Evolutionary conservation across 2,329 filamentous ascomycete species (phyloP).

Genomic region (Paecilomyces dactylethromorphus): DNA sequence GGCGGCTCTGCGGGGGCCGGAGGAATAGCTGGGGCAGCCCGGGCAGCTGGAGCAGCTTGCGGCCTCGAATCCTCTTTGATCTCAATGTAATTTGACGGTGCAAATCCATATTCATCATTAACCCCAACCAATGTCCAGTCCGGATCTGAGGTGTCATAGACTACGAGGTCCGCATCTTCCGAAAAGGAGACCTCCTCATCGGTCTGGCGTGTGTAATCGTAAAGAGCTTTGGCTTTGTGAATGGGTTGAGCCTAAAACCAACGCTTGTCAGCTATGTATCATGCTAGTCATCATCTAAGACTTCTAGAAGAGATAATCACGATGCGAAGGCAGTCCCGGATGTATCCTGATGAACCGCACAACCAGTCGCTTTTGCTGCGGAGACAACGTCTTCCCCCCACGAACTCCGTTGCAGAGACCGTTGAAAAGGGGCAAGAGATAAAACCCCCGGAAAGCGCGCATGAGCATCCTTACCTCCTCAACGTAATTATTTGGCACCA

Average conservation of each 20-base stretch:
- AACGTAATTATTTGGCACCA: constrained; percentile 92
- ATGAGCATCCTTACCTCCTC: constrained; percentile 63
- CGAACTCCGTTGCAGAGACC: neutral
- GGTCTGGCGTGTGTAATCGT: constrained; percentile 93
- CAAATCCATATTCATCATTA: constrained; percentile 85
- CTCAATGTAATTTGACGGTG: constrained; percentile 93
- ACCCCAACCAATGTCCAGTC: constrained; percentile 93
- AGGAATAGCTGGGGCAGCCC: constrained; percentile 43
- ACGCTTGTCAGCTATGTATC: neutral
- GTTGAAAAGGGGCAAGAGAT: neutral
- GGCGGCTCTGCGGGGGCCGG: constrained; percentile 31
- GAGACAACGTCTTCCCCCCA: neutral
- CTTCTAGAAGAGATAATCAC: neutral
- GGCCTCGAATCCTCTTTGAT: constrained; percentile 38
- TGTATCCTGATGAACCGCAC: neutral
- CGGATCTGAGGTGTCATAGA: constrained; percentile 85
- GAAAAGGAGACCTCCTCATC: constrained; percentile 96
- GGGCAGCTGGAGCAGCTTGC: constrained; percentile 11
- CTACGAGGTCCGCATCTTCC: constrained; percentile 74
- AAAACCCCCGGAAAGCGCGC: neutral
- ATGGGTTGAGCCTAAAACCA: constrained; percentile 54
- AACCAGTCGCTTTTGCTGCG: neutral
- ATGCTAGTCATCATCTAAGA: neutral
- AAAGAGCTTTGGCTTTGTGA: constrained; percentile 80
- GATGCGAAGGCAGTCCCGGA: neutral